Percentiles rank a stretch among this genome's conserved stretches.
Conservation (phyloP, 768 basidiomycete genomes). For the Chalciporus piperatus region DNA sequence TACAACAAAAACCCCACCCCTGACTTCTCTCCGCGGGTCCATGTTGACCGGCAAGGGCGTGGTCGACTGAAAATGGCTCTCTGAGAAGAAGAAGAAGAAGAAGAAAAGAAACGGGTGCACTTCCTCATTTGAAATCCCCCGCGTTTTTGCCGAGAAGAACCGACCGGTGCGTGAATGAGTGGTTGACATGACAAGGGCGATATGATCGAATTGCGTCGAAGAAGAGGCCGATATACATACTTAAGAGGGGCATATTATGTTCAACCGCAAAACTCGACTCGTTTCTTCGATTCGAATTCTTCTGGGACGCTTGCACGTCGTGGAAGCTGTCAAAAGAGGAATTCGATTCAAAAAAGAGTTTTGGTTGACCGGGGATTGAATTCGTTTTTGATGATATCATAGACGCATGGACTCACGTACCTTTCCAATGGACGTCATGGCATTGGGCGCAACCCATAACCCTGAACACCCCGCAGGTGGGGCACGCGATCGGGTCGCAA, state of each 20-base stretch:
- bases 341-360: too few species aligned
- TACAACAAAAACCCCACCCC: not conserved
- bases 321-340: too few species aligned
- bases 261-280: too few species aligned
- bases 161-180: too few species aligned
- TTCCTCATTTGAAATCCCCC: not conserved
- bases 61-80: too few species aligned
- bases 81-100: too few species aligned
- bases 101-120: too few species aligned
- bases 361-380: too few species aligned
- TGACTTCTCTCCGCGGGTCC: conserved; percentile 2
- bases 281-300: too few species aligned
- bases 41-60: not conserved
- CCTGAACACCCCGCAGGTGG: conserved; percentile 8
- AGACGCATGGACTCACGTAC: not conserved
- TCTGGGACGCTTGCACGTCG: too few species aligned
- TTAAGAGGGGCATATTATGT: too few species aligned
- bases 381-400: not conserved
- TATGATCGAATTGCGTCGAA: conserved; percentile 4
- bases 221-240: too few species aligned
- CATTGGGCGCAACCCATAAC: conserved; percentile 6
- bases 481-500: not conserved
- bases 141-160: not conserved
- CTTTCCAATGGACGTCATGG: not conserved
- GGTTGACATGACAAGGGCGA: not conserved